Conservation (phyloP, 2,329 filamentous ascomycete genomes). For the Bipolaris sorokiniana region DNA sequence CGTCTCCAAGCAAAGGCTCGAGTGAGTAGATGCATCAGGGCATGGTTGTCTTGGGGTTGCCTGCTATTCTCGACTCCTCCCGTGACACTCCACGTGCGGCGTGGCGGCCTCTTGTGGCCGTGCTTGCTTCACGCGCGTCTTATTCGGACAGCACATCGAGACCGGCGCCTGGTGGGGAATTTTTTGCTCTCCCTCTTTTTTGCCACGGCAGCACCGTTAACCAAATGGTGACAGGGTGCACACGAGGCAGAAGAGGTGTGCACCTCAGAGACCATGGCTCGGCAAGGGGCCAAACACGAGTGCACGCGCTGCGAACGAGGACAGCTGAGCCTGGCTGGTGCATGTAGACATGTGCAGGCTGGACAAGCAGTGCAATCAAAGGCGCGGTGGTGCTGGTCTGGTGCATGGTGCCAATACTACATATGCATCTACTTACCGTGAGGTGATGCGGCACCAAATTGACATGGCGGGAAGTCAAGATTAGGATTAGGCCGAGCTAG, state of each 20-base stretch:
- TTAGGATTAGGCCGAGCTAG: constrained; percentile 10
- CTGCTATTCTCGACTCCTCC: not conserved
- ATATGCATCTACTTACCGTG: not conserved
- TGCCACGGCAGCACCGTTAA: constrained; percentile 13
- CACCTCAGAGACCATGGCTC: constrained; percentile 1
- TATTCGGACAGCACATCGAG: not conserved
- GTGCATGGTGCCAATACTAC: not conserved
- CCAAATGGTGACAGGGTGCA: constrained; percentile 8
- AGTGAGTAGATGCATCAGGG: not conserved
- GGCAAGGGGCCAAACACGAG: not conserved
- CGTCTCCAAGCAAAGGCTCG: not conserved
- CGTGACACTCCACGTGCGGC: not conserved
- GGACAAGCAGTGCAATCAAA: not conserved
- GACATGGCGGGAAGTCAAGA: constrained; percentile 12
- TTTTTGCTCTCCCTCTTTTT: constrained; percentile 8
- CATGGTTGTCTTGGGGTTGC: not conserved
- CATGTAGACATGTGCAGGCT: not conserved
- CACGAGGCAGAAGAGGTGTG: constrained; percentile 11
- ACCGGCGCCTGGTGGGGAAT: constrained; percentile 7
- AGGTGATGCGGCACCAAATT: constrained; percentile 8
- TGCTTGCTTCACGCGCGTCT: not conserved
- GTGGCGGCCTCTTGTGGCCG: not conserved
- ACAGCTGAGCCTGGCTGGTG: not conserved
- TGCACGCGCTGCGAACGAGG: not conserved
- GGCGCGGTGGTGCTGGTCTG: not conserved